Evolutionary conservation across 1,284 basidiomycete species (phyloP).

Genomic region (Caloboletus inedulis): DNA sequence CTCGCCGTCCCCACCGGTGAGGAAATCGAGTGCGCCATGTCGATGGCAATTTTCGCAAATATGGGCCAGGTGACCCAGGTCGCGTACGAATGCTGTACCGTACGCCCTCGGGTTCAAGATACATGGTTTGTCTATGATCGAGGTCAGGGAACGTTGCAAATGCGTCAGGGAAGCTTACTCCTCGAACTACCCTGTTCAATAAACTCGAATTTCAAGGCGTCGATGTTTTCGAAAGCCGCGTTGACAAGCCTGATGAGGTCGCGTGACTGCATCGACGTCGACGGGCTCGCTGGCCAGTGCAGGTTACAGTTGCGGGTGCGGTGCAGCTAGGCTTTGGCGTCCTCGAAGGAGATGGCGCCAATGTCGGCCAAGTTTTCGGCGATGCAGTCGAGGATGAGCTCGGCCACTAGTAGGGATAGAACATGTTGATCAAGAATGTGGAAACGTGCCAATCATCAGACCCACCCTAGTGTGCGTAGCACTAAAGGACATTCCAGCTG

Average conservation of each 20-base stretch:
- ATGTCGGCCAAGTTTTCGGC: conserved; percentile 18
- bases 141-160: not conserved
- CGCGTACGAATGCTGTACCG: conserved; percentile 47
- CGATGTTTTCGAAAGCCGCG: conserved; percentile 37
- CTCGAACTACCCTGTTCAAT: conserved; percentile 36
- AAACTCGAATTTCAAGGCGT: conserved; percentile 43
- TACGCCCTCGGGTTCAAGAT: conserved; percentile 54
- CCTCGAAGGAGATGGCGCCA: conserved; percentile 23
- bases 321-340: not conserved
- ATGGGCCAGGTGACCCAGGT: conserved; percentile 43
- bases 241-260: conserved; percentile 45
- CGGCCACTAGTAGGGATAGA: not conserved
- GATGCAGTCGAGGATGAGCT: conserved; percentile 13
- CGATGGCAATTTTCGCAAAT: conserved; percentile 47
- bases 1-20: conserved; percentile 38
- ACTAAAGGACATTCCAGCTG: too few relatives aligned
- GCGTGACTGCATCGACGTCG: conserved; percentile 25
- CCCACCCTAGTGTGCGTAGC: not conserved
- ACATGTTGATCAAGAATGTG: not conserved
- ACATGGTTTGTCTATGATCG: conserved; percentile 48
- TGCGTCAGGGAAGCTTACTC: conserved; percentile 28
- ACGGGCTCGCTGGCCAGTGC: not conserved
- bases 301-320: not conserved
- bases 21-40: conserved; percentile 58
- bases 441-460: too few relatives aligned